Conservation (phyloP, 257 asterid genomes). For the Solanum piurae region DNA sequence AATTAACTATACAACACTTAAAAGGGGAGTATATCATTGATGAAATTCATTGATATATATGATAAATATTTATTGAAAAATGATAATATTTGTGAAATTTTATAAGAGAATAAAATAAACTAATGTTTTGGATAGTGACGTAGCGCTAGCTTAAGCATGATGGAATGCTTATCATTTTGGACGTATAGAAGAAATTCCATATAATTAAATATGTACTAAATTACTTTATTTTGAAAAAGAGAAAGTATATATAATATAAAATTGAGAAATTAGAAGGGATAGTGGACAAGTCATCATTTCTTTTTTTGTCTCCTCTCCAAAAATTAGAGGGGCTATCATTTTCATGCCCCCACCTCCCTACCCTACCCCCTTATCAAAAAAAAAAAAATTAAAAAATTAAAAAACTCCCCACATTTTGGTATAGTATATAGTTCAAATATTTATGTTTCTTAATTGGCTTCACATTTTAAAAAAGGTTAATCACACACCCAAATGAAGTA, state of each 20-base stretch:
- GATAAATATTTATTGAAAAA: too few relatives aligned
- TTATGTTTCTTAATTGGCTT: neutral
- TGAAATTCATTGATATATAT: too few relatives aligned
- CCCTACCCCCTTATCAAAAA: neutral
- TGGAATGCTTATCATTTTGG: neutral
- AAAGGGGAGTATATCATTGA: neutral
- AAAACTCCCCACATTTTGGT: neutral
- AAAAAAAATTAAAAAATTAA: neutral
- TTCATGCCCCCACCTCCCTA: neutral
- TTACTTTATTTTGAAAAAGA: neutral
- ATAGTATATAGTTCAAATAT: neutral
- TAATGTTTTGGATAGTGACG: neutral
- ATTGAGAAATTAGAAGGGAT: neutral
- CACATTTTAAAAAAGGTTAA: neutral
- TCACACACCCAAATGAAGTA: neutral
- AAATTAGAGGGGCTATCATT: neutral
- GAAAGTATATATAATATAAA: neutral
- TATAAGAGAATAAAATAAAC: neutral
- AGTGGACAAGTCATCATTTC: neutral
- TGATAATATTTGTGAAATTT: neutral
- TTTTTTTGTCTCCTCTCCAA: neutral
- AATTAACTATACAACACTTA: neutral
- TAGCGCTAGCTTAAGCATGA: neutral
- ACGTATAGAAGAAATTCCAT: neutral
- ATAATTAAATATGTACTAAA: neutral